Conservation (phyloP, 768 basidiomycete species). For the Wakefieldia striispora region DNA sequence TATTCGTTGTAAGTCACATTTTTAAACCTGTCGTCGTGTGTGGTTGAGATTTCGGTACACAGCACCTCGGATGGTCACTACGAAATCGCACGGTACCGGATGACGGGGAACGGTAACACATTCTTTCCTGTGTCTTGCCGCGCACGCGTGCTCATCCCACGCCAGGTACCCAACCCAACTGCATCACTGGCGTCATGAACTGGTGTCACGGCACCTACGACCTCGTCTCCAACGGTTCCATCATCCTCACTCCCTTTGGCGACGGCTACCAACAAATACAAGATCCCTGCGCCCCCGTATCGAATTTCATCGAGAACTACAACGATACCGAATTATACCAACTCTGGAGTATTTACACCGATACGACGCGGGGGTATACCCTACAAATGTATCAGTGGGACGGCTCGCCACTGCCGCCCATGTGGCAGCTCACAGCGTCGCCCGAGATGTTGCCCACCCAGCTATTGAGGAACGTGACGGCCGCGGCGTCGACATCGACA, state of each 20-base stretch:
- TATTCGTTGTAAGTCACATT: conserved; percentile 73
- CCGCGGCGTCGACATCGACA: conserved; percentile 8
- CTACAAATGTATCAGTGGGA: conserved; percentile 80
- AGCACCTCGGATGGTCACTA: conserved; percentile 77
- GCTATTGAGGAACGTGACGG: conserved; percentile 53
- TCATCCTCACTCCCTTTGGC: conserved; percentile 66
- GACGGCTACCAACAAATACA: conserved; percentile 97
- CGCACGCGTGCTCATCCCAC: neutral
- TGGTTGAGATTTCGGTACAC: conserved; percentile 1
- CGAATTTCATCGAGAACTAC: conserved; percentile 86
- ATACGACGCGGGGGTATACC: conserved; percentile 57
- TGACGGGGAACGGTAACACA: conserved; percentile 72
- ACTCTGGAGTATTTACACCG: conserved; percentile 72
- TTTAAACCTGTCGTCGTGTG: neutral
- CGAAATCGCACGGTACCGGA: conserved; percentile 90
- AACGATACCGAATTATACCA: conserved; percentile 67
- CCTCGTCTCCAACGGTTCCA: conserved; percentile 73
- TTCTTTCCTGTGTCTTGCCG: neutral
- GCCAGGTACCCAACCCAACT: conserved; percentile 76
- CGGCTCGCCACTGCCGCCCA: conserved; percentile 70
- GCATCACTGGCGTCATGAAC: conserved; percentile 83
- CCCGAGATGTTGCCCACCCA: conserved; percentile 88
- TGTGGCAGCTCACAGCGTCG: conserved; percentile 61
- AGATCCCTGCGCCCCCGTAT: conserved; percentile 85
- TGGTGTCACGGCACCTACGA: conserved; percentile 87